Conservation (phyloP, 2,329 filamentous ascomycete genomes). For the Pezicula neosporulosa region DNA sequence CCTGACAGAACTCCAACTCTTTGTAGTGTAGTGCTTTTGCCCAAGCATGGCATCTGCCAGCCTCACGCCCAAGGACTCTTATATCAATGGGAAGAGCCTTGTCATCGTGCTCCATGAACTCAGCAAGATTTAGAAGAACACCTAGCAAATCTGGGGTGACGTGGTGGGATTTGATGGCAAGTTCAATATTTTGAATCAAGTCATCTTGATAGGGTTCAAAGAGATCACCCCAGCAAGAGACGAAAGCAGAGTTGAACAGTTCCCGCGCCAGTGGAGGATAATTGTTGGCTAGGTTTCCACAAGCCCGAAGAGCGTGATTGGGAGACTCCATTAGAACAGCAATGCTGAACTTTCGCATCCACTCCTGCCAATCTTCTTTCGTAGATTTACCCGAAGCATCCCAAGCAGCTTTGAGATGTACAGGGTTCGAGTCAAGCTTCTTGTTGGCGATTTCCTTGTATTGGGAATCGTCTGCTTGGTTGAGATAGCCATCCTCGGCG, state of each 20-base stretch:
- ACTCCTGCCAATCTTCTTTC: constrained; percentile 98
- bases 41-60: constrained; percentile 94
- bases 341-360: constrained; percentile 94
- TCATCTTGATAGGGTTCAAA: constrained; percentile 95
- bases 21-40: constrained; percentile 99
- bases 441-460: constrained; percentile 84
- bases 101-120: constrained; percentile 99
- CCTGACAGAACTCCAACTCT: constrained; percentile 95
- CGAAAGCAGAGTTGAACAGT: constrained; percentile 97
- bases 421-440: constrained; percentile 95
- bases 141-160: constrained; percentile 95
- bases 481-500: constrained; percentile 75
- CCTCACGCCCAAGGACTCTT: constrained; percentile 87
- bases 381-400: constrained; percentile 96
- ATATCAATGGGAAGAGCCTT: constrained; percentile 98
- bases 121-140: constrained; percentile 89
- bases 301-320: constrained; percentile 90
- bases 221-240: constrained; percentile 97
- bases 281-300: constrained; percentile 84
- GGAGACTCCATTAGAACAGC: constrained; percentile 93
- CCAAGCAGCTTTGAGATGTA: constrained; percentile 96
- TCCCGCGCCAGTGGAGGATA: constrained; percentile 90
- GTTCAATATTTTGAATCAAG: constrained; percentile 91
- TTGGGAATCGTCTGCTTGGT: constrained; percentile 74
- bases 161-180: constrained; percentile 89